Percentiles rank a stretch among this genome's conserved stretches.
phyloP scores from a whole-genome alignment of 805 yeast genomes.

The Pichia membranifaciens region DNA sequence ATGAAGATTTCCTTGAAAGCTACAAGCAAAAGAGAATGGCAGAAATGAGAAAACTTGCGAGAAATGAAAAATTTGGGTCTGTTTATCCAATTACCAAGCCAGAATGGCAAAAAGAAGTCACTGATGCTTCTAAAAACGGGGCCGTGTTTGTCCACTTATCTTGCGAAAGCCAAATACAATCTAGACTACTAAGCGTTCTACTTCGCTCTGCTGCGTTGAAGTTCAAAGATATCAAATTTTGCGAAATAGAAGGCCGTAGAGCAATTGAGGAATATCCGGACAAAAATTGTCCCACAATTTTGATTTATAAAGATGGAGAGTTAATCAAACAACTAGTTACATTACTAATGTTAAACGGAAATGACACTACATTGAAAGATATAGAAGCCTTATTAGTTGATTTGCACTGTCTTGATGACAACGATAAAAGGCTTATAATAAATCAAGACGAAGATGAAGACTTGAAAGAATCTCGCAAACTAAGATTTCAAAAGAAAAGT shows the following conservation, averaged over 20 bases:
- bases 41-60: conserved; percentile 60
- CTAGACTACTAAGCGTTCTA: conserved; percentile 62
- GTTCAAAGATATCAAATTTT: conserved; percentile 80
- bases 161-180: conserved; percentile 60
- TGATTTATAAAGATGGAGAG: conserved; percentile 72
- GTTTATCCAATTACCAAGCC: conserved; percentile 79
- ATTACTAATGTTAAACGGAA: conserved; percentile 77
- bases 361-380: conserved; percentile 61
- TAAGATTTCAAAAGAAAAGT: conserved; percentile 53
- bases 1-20: conserved; percentile 76
- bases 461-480: conserved; percentile 44
- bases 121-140: conserved; percentile 63
- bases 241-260: conserved; percentile 84
- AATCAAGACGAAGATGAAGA: conserved; percentile 55
- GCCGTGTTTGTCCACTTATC: conserved; percentile 78
- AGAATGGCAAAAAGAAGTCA: conserved; percentile 81
- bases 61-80: conserved; percentile 58
- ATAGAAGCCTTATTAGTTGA: conserved; percentile 67
- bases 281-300: conserved; percentile 81
- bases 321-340: conserved; percentile 81
- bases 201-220: conserved; percentile 53
- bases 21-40: conserved; percentile 73
- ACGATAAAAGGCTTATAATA: conserved; percentile 60
- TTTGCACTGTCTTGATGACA: conserved; percentile 55
- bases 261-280: conserved; percentile 94